phyloP scores from a whole-genome alignment of 108 stramenopile genomes.

The Nannochloropsis granulata region DNA sequence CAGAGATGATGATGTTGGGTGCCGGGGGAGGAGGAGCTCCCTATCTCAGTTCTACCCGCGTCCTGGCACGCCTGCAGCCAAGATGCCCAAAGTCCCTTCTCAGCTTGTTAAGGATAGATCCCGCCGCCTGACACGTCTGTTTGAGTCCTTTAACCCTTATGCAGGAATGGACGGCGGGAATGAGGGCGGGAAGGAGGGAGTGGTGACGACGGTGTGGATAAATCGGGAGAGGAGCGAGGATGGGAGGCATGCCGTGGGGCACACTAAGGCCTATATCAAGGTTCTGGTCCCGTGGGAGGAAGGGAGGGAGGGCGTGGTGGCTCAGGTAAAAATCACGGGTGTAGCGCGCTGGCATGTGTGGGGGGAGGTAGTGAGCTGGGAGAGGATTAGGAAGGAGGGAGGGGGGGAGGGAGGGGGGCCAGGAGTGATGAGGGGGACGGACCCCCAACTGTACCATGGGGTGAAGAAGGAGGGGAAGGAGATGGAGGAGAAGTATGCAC shows the following conservation, averaged over 20 bases:
- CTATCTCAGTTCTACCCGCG: conserved; percentile 37
- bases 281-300: conserved; percentile 11
- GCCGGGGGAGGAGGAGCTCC: too few relatives aligned
- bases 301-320: background rate
- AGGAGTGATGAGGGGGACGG: background rate
- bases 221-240: conserved; percentile 10
- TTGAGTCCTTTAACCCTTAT: conserved; percentile 17
- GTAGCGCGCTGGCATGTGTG: background rate
- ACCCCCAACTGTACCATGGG: background rate
- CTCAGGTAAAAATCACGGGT: background rate
- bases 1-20: too few relatives aligned
- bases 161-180: background rate
- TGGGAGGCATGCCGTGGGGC: conserved; percentile 17
- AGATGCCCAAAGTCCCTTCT: conserved; percentile 32
- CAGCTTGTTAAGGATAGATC: conserved; percentile 27
- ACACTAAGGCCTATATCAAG: conserved; percentile 31
- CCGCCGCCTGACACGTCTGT: conserved; percentile 10
- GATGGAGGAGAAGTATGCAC: background rate
- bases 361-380: background rate
- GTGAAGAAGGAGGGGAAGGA: background rate
- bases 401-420: background rate
- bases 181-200: background rate
- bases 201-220: background rate
- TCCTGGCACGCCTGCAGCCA: conserved; percentile 41
- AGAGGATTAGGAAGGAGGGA: background rate